Evolutionary conservation across 2,329 filamentous ascomycete genomes (phyloP).

Genomic region (Colletotrichum orbiculare): DNA sequence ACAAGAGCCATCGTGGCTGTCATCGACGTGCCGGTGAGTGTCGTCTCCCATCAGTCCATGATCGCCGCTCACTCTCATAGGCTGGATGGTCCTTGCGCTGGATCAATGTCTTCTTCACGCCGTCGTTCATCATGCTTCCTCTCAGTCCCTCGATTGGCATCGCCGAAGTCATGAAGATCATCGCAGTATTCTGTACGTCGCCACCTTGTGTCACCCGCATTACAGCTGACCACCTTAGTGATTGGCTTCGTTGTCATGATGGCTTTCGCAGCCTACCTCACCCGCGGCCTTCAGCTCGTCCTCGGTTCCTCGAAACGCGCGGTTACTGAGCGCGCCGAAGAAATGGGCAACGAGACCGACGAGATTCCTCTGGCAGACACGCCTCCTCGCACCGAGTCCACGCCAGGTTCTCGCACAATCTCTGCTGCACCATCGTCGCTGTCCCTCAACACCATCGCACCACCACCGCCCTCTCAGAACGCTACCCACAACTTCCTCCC

Average conservation of each 20-base stretch:
- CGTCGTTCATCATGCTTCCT: slow-evolving; percentile 68
- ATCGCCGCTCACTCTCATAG: slow-evolving; percentile 45
- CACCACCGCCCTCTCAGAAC: slow-evolving; percentile 34
- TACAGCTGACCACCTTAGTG: slow-evolving; percentile 48
- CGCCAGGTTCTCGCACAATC: slow-evolving; percentile 38
- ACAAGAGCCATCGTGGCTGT: slow-evolving; percentile 59
- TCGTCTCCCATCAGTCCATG: neutral
- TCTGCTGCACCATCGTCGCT: slow-evolving; percentile 39
- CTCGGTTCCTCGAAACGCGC: slow-evolving; percentile 64
- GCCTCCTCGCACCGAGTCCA: slow-evolving; percentile 27
- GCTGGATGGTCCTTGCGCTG: slow-evolving; percentile 67
- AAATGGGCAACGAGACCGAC: slow-evolving; percentile 57
- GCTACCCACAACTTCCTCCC: slow-evolving; percentile 41
- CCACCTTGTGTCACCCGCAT: fast-evolving
- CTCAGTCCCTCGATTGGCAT: slow-evolving; percentile 65
- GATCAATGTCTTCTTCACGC: slow-evolving; percentile 70
- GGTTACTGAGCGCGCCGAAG: slow-evolving; percentile 62
- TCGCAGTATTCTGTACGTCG: slow-evolving; percentile 65
- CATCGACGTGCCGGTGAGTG: slow-evolving; percentile 64
- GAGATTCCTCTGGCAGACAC: slow-evolving; percentile 57
- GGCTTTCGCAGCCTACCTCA: slow-evolving; percentile 63
- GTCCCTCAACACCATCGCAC: slow-evolving; percentile 35
- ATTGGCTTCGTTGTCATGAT: slow-evolving; percentile 66
- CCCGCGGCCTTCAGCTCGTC: slow-evolving; percentile 62
- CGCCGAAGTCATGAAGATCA: slow-evolving; percentile 67